These are phyloP conservation scores for Fraxinus ornus DNA, from an alignment of 305 asterid genomes.

Conservation along the genomic window DNA sequence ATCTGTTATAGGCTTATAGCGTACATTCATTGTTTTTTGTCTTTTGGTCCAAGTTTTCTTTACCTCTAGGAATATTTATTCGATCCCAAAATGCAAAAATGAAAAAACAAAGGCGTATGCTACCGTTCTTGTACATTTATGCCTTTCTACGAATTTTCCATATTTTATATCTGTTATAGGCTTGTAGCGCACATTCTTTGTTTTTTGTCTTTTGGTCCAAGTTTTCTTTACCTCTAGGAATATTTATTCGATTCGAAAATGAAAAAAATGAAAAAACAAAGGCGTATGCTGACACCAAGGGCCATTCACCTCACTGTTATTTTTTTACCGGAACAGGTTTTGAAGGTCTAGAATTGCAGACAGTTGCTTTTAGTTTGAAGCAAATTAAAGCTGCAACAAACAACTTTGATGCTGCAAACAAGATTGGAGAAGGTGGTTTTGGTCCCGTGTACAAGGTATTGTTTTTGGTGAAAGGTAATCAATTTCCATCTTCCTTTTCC, in stretches of 20 bases:
- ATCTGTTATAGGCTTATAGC: neutral
- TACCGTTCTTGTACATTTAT: neutral
- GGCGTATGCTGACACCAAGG: neutral
- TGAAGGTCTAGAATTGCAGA: conserved; percentile 69
- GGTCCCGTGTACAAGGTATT: conserved; percentile 93
- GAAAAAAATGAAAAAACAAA: neutral
- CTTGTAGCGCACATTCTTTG: neutral
- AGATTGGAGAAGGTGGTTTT: conserved; percentile 97
- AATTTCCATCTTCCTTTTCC: neutral
- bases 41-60: conserved; percentile 21
- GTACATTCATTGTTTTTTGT: neutral
- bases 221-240: conserved; percentile 33
- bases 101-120: neutral
- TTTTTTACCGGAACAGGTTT: conserved; percentile 41
- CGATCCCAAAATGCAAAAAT: conserved; percentile 30
- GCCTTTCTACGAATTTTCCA: neutral
- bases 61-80: conserved; percentile 31
- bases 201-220: neutral
- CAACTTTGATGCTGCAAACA: conserved; percentile 69
- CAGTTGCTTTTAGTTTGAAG: conserved; percentile 67
- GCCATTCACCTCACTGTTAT: neutral
- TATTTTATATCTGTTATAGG: neutral
- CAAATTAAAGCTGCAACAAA: conserved; percentile 80
- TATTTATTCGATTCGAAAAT: conserved; percentile 36
- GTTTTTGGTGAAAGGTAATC: neutral